Evolutionary conservation across 768 basidiomycete species (phyloP), one percentile per base, ranked within the genome.

Genomic region (Lactarius hatsudake): DNA sequence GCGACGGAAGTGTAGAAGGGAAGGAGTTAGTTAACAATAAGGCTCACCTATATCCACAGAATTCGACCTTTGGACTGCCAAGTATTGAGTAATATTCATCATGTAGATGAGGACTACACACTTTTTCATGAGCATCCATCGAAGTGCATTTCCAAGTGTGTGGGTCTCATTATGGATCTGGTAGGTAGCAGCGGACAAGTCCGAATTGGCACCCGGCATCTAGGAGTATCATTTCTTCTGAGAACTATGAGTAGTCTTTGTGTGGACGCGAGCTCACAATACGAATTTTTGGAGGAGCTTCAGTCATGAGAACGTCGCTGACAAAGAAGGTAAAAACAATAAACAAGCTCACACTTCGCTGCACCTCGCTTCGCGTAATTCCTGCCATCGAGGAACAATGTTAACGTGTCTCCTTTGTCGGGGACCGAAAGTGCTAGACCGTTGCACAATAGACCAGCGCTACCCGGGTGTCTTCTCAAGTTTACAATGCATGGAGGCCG

Each of bases 111-210:
- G 51, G 13, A 45, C 65, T 23, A 34, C 42, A 63, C 72, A 98
- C 97, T 99, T 96, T 81, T 98, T 97, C 96, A 98, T 98, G 66
- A 98, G 76, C 90, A 98, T 98, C 95, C 95, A 99, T 42, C 96
- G 80, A 45, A 98, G 81, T 0, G 94, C 85, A 72, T 99, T 99
- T 6, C 97, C 97, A 32, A 98, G 86, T 1, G 96, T 98, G 77
- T 99, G 96, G 1, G 93, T 89, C 79, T 99, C 97, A 74, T 98
- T 89, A 74, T 88, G 82, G 56, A 98, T 89, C 75, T 91, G 92
- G 79, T 88, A 99, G 1, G 96, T 98, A 7, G 91, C 95, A 7
- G 91, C 87, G 20, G 93, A 91, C 71, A 95, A 81, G 74, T 96
- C 92, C 0, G 88, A 80, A 48, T 87, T 80, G 23, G 93, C 90